phyloP scores from a whole-genome alignment of 169 alveolate genomes.

The Sarcocystis neurona region DNA sequence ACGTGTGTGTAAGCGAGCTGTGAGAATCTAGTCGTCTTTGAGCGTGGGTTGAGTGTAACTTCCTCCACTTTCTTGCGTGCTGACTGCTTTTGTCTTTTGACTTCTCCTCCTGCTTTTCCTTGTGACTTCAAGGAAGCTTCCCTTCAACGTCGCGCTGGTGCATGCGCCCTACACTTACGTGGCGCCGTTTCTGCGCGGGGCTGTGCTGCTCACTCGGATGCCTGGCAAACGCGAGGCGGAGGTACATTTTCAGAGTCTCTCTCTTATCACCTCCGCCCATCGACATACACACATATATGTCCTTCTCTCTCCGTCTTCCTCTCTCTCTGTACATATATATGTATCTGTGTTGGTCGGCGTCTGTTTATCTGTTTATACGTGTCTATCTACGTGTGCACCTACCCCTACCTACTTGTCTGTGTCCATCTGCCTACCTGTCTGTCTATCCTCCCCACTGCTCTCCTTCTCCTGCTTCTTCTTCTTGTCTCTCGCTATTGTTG shows the following conservation, averaged over 20 bases:
- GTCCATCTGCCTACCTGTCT: not conserved
- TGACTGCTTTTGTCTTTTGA: too few relatives aligned
- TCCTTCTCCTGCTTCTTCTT: not conserved
- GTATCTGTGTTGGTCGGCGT: not conserved
- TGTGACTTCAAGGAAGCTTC: not conserved
- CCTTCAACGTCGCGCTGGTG: not conserved
- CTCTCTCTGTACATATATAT: not conserved
- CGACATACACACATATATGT: too few relatives aligned
- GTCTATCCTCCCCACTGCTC: not conserved
- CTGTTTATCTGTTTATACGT: not conserved
- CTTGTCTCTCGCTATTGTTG: not conserved
- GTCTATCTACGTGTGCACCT: too few relatives aligned
- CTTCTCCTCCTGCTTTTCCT: too few relatives aligned
- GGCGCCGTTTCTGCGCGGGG: constrained; percentile 19
- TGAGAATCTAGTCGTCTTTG: too few relatives aligned
- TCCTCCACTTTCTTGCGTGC: too few relatives aligned
- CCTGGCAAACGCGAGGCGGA: constrained; percentile 22
- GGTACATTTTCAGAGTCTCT: not conserved
- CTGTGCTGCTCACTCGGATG: constrained; percentile 15
- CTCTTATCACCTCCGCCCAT: too few relatives aligned
- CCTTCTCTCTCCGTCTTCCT: not conserved
- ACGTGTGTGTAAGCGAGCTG: too few relatives aligned
- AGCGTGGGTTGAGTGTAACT: too few relatives aligned
- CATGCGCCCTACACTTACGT: constrained; percentile 4
- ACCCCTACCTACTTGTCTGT: not conserved